These are phyloP conservation scores for Rhizophagus clarus DNA, from an alignment of 192 early-diverging fungal genomes.

Conservation along the genomic window DNA sequence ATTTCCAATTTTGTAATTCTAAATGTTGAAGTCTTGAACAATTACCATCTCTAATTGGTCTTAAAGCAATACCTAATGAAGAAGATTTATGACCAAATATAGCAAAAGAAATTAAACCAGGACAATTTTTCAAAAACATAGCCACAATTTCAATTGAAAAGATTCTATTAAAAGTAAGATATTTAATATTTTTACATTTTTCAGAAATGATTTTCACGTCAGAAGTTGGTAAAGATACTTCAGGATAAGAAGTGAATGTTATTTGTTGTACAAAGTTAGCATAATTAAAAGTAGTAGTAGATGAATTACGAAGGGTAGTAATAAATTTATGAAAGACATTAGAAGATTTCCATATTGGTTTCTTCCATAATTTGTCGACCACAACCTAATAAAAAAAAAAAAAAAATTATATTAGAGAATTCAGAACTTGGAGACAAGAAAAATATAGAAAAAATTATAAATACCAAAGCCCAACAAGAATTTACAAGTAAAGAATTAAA, in stretches of 20 bases:
- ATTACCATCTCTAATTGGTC: not conserved
- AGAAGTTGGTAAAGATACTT: not conserved
- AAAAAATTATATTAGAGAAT: too few relatives aligned
- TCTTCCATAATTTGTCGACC: conserved; percentile 8
- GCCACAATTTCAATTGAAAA: not conserved
- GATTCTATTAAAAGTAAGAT: not conserved
- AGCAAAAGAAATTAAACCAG: not conserved
- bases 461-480: conserved; percentile 24
- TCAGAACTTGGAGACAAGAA: too few relatives aligned
- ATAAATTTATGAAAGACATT: not conserved
- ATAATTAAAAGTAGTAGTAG: not conserved
- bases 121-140: not conserved
- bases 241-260: not conserved
- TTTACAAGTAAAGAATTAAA: conserved; percentile 8
- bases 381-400: not conserved
- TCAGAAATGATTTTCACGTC: not conserved
- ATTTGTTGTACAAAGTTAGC: not conserved
- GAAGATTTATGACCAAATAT: not conserved
- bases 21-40: conserved; percentile 11
- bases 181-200: conserved; percentile 5
- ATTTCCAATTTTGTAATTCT: conserved; percentile 1
- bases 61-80: not conserved
- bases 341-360: not conserved
- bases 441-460: not conserved
- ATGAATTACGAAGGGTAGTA: not conserved